Evolutionary conservation across 306 rosid species (phyloP), one percentile per base, ranked within the genome.

Genomic region (Prunus campanulata): DNA sequence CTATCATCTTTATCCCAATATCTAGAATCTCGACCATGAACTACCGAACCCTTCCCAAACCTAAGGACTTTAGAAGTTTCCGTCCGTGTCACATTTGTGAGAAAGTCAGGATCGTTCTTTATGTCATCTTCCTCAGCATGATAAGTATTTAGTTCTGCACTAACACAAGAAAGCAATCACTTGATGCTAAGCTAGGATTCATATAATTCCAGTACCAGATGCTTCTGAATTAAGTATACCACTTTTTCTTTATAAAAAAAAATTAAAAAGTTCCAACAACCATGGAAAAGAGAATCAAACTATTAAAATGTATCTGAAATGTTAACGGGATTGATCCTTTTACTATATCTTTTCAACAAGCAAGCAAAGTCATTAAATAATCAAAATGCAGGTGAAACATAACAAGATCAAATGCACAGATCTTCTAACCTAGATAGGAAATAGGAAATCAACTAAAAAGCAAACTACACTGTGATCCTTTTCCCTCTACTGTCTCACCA

Each of bases 1-100:
- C 98, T 82, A 84, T 94, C 97, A 89, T 94, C 98, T 85, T 66
- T 83, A 86, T 94, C 98, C 98, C 98, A 94, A 92, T 90, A 88
- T 81, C 97, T 87, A 1, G 98, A 94, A 81, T 94, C 98, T 29
- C 97, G 88, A 9, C 96, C 98, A 79, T 90, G 93, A 35, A 77
- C 89, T 56, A 81, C 95, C 0, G 89, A 92, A 56, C 81, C 87
- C 63, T 89, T 81, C n/a, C 98, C 98, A 82, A 94, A 94, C 77
- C 68, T 78, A 70, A 92, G 91, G 66, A 90, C 96, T 74, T 87
- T 87, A 66, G 81, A 76, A 63, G 79, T 87, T 81, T 84, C 81
- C 25, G 91, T 86, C 59, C 98, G 91, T 3, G 97, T 89, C 59
- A 94, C 96, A 74, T 92, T 92, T 6, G 87, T 85, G 71, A 94